Evolutionary conservation across 805 yeast genomes (phyloP).

Genomic region (Ogataea angusta): DNA sequence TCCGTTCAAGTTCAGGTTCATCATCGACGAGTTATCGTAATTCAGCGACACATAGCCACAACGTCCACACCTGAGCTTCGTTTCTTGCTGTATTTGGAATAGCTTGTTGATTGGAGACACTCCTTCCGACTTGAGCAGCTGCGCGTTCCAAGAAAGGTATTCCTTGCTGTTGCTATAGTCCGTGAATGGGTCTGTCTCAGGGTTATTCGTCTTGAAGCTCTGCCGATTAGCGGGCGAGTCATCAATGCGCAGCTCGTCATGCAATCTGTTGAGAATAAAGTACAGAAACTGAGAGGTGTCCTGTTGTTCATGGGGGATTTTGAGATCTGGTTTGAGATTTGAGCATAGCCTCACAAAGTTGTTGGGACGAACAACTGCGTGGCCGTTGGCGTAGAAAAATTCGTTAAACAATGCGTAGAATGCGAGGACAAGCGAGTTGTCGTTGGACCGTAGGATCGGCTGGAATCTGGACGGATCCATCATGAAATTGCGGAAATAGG

Average conservation of each 20-base stretch:
- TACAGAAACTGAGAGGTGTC: conserved; percentile 77
- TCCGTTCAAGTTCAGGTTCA: conserved; percentile 28
- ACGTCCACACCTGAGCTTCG: conserved; percentile 56
- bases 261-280: conserved; percentile 62
- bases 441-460: conserved; percentile 14
- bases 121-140: conserved; percentile 52
- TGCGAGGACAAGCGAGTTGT: conserved; percentile 41
- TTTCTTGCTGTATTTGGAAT: conserved; percentile 74
- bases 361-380: conserved; percentile 61
- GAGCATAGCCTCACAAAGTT: conserved; percentile 48
- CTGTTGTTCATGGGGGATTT: conserved; percentile 73
- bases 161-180: conserved; percentile 36
- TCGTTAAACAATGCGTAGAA: conserved; percentile 53
- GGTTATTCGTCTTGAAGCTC: conserved; percentile 23
- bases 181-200: conserved; percentile 25
- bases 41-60: conserved; percentile 61
- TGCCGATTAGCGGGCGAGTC: conserved; percentile 23
- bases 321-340: conserved; percentile 59
- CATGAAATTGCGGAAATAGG: conserved; percentile 48
- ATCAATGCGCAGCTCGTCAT: conserved; percentile 51
- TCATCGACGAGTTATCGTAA: conserved; percentile 38
- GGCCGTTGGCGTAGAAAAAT: conserved; percentile 52
- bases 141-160: conserved; percentile 60
- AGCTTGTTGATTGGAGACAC: conserved; percentile 62
- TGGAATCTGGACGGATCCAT: conserved; percentile 32